phyloP scores from a whole-genome alignment of 2,329 filamentous ascomycete genomes.

The Stylonectria norvegica region DNA sequence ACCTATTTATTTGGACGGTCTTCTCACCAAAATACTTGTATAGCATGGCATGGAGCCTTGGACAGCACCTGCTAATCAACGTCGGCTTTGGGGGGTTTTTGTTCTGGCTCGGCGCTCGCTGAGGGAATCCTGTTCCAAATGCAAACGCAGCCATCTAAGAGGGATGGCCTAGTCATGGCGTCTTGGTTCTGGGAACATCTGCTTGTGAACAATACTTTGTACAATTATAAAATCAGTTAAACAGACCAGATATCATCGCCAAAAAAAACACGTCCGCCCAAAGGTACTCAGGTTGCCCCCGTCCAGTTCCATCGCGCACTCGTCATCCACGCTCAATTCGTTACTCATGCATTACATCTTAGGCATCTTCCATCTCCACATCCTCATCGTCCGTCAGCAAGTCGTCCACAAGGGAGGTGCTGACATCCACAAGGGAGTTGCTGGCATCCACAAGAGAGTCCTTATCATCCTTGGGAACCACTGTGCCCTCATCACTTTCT shows the following conservation, averaged over 20 bases:
- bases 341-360: constrained; percentile 16
- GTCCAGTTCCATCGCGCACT: constrained; percentile 10
- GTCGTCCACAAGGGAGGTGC: constrained; percentile 39
- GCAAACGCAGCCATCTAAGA: no score
- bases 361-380: constrained; percentile 30
- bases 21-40: constrained; percentile 97
- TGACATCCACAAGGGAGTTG: no score
- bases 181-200: no score
- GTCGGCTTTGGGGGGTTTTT: constrained; percentile 58
- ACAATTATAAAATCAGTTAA: constrained; percentile 9
- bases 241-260: constrained; percentile 13
- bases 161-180: no score
- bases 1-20: constrained; percentile 98
- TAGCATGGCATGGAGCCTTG: constrained; percentile 81
- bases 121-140: not conserved
- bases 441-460: constrained; percentile 23
- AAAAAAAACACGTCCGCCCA: constrained; percentile 12
- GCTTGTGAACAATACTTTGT: no score
- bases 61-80: constrained; percentile 75
- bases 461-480: constrained; percentile 31
- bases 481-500: constrained; percentile 35
- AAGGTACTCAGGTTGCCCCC: constrained; percentile 8
- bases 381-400: constrained; percentile 41
- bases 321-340: constrained; percentile 19
- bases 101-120: constrained; percentile 47